A percentile compares a stretch with the other conserved stretches of the same genome.
phyloP scores from a whole-genome alignment of 2,329 filamentous ascomycete genomes.

The Trichoderma pleuroti region DNA sequence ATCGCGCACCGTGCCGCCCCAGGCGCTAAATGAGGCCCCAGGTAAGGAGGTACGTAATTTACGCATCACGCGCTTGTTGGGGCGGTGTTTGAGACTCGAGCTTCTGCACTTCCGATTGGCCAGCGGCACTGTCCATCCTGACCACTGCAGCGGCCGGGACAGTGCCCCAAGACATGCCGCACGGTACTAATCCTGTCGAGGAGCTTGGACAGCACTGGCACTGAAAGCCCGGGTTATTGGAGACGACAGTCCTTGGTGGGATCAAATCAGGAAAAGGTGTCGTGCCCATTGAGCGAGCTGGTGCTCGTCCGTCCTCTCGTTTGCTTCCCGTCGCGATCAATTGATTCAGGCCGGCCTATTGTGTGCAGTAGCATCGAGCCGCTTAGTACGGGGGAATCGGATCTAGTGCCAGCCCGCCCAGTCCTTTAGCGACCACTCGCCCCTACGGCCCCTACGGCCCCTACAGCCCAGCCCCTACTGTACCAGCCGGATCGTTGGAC shows the following conservation, averaged over 20 bases:
- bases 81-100: background rate
- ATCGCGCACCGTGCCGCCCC: background rate
- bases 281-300: background rate
- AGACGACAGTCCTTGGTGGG: background rate
- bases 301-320: background rate
- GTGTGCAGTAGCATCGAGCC: background rate
- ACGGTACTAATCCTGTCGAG: background rate
- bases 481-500: conserved; percentile 4
- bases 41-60: conserved; percentile 19
- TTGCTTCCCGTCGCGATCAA: background rate
- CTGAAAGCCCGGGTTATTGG: background rate
- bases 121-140: background rate
- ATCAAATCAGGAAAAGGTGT: background rate
- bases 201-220: background rate
- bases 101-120: conserved; percentile 14
- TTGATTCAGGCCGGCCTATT: background rate
- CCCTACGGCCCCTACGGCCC: background rate
- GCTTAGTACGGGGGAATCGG: background rate
- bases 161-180: background rate
- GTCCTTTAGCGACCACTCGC: background rate
- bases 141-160: background rate
- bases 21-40: conserved; percentile 7
- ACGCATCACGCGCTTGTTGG: conserved; percentile 19
- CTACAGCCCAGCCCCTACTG: background rate
- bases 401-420: background rate